A percentile compares a stretch with the other conserved stretches of the same genome.
These are phyloP conservation scores for Gossypium longicalyx DNA, from an alignment of 345 rosid species.

Conservation along the genomic window DNA sequence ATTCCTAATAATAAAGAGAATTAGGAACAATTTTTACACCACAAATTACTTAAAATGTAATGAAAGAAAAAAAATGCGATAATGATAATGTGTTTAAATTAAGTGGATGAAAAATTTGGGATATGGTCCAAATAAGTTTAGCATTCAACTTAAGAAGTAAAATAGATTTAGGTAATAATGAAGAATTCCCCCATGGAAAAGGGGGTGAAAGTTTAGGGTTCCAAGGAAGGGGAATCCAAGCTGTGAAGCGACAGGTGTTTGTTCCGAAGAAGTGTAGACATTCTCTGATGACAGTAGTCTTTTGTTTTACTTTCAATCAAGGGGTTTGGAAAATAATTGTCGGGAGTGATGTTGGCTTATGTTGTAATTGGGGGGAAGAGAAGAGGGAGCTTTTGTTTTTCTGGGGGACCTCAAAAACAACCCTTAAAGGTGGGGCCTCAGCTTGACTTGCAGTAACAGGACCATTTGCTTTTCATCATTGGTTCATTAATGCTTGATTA, in stretches of 20 bases:
- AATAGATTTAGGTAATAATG: no score
- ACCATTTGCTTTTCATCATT: slow-evolving; percentile 28
- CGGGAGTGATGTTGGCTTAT: slow-evolving; percentile 11
- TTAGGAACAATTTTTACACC: no score
- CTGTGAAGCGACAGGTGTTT: slow-evolving; percentile 12
- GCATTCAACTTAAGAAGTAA: no score
- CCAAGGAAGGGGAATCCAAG: slow-evolving; percentile 15
- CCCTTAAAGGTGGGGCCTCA: background rate
- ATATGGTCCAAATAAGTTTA: background rate
- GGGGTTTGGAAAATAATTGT: background rate
- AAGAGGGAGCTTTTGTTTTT: background rate
- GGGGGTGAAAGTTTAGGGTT: slow-evolving; percentile 1
- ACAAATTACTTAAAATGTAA: no score
- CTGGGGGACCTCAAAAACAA: background rate
- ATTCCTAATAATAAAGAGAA: no score
- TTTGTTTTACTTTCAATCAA: background rate
- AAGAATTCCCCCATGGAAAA: background rate
- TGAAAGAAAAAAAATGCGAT: no score
- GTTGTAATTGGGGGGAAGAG: background rate
- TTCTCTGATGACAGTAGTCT: background rate
- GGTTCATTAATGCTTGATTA: slow-evolving; percentile 37
- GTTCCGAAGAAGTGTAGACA: slow-evolving; percentile 9
- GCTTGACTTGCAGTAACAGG: background rate
- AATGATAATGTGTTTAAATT: no score
- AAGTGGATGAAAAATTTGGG: background rate